These are phyloP conservation scores for Solanum ahanhuiri DNA, from an alignment of 257 asterid species.

Conservation along the genomic window DNA sequence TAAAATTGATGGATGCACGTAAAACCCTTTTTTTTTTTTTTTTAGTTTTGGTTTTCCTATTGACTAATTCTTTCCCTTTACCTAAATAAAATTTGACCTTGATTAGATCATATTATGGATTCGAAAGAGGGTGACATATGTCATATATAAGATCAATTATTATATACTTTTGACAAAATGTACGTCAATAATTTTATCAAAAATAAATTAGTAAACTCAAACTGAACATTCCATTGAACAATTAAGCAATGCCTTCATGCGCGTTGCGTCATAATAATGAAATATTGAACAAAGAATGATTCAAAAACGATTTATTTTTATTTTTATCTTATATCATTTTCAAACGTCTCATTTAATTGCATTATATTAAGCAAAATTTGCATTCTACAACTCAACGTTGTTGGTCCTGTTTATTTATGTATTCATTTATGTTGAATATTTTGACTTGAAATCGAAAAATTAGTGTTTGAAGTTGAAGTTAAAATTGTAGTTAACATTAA, in stretches of 20 bases:
- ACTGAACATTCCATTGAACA: neutral
- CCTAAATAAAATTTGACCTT: neutral
- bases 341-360: neutral
- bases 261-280: neutral
- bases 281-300: neutral
- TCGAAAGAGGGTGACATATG: neutral
- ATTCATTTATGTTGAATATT: neutral
- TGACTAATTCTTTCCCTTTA: neutral
- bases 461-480: neutral
- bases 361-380: neutral
- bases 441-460: neutral
- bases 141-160: neutral
- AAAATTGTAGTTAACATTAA: neutral
- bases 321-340: neutral
- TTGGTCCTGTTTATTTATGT: neutral
- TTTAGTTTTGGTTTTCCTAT: neutral
- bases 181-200: neutral
- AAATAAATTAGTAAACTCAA: neutral
- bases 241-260: neutral
- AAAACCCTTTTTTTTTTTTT: neutral
- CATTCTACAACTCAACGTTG: neutral
- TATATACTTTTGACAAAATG: neutral
- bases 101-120: neutral
- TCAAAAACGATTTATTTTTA: neutral
- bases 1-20: neutral